Conservation (phyloP, 2,329 filamentous ascomycete species). For the Sporothrix pseudoabietina region DNA sequence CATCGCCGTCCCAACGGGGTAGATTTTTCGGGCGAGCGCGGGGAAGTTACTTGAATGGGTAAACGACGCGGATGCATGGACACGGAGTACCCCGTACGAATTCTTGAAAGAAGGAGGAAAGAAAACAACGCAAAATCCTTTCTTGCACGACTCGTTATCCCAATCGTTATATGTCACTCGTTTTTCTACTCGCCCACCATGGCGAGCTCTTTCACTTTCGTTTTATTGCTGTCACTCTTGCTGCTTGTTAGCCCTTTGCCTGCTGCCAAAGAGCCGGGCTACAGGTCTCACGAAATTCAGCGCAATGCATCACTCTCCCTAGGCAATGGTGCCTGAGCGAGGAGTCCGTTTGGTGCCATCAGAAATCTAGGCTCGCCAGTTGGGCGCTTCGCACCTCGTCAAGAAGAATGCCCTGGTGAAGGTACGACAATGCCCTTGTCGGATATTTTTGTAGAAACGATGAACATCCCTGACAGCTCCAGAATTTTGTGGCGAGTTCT, state of each 20-base stretch:
- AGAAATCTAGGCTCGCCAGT: background rate
- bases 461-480: background rate
- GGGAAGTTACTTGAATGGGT: background rate
- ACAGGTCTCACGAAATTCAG: background rate
- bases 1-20: background rate
- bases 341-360: background rate
- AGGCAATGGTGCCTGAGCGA: background rate
- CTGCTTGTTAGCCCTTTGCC: background rate
- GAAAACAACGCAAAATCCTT: background rate
- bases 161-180: background rate
- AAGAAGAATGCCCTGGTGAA: background rate
- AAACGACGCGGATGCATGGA: background rate
- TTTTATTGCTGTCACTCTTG: background rate
- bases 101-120: background rate
- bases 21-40: background rate
- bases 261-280: background rate
- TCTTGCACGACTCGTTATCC: background rate
- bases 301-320: background rate
- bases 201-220: background rate
- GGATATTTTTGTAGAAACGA: too few species aligned
- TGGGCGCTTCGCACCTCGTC: background rate
- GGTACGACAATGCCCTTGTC: background rate
- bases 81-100: background rate
- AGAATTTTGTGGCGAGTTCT: background rate
- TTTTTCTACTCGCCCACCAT: background rate